Conservation (phyloP, 306 rosid species). For the Vigna angularis region DNA sequence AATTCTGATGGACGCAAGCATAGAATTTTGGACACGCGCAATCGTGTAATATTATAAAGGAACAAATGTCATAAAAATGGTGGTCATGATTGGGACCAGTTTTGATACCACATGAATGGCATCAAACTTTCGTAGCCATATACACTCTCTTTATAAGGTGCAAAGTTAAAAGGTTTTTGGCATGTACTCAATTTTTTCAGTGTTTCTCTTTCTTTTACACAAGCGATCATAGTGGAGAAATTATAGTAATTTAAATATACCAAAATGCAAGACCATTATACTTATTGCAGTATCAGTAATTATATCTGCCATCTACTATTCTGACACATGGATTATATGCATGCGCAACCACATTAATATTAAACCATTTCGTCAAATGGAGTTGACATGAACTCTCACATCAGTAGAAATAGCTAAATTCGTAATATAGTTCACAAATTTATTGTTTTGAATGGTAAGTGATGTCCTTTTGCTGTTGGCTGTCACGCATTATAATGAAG, state of each 20-base stretch:
- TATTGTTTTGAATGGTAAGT: no score
- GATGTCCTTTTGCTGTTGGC: no score
- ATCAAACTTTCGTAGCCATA: conserved; percentile 41
- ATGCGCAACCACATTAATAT: conserved; percentile 11
- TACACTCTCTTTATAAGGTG: conserved; percentile 51
- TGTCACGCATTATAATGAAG: no score
- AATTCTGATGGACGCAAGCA: background rate
- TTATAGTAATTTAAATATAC: conserved; percentile 45
- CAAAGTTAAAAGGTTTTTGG: conserved; percentile 50
- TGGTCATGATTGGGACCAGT: conserved; percentile 55
- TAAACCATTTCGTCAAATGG: background rate
- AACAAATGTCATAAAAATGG: conserved; percentile 43
- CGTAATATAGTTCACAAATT: no score
- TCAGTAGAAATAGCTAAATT: no score
- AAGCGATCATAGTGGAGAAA: conserved; percentile 35
- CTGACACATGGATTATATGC: conserved; percentile 23
- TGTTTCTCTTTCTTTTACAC: conserved; percentile 5
- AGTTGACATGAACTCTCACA: no score
- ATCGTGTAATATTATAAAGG: background rate
- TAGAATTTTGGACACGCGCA: background rate
- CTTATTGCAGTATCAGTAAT: conserved; percentile 44
- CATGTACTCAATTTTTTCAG: conserved; percentile 25
- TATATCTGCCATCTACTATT: conserved; percentile 3
- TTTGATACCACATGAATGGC: conserved; percentile 62
- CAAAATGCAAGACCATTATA: conserved; percentile 48